Base-by-base conservation (phyloP, 2,329 filamentous ascomycete species). In the Leptosphaerulina australis region DNA sequence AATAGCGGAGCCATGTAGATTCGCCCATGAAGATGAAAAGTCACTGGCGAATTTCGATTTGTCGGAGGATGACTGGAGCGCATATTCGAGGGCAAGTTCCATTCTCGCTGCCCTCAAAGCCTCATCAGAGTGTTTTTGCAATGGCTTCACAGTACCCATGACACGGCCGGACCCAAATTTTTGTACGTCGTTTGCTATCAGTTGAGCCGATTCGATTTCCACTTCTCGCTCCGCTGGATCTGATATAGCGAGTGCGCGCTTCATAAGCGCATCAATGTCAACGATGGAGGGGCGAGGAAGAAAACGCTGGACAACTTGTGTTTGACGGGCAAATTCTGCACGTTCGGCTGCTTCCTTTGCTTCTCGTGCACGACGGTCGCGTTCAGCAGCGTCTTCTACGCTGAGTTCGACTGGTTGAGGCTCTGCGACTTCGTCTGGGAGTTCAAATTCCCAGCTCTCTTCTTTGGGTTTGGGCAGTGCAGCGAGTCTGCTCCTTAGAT, bases 391-490 rank as follows among this genome's bases (percentile, higher is more conserved):
- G 64, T 88, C 85, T 70, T 88, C 85, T 63, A 83, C 83, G n/a
- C 76, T 77, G 6, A 81, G 67, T 41, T 86, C 80, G 34, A 81
- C 77, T 2, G 71, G 71, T 39, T 70, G 62, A 3, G 76, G 66
- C 60, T 94, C 90, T 54, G 83, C 78, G 56, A 88, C 81, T 57
- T 96, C 91, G 30, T 95, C 91, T 0, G 93, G 93, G 25, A 96
- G 77, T 69, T 97, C 93, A 35, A 97, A 84, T 61, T 97, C 94
- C 88, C 90, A 97, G 59, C 97, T 92, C 0, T 85, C 88, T 67
- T 96, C 91, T 67, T 96, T 97, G 0, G 94, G 94, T 67, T 90
- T 95, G 0, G 94, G 94, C 12, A 99, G 80, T 17, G 90, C 85
- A 4, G 90, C 83, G n/a, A 99, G 82, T 31, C 88, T 83, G 40